Evolutionary conservation across 768 basidiomycete species (phyloP).

Genomic region (Mycena epipterygia): DNA sequence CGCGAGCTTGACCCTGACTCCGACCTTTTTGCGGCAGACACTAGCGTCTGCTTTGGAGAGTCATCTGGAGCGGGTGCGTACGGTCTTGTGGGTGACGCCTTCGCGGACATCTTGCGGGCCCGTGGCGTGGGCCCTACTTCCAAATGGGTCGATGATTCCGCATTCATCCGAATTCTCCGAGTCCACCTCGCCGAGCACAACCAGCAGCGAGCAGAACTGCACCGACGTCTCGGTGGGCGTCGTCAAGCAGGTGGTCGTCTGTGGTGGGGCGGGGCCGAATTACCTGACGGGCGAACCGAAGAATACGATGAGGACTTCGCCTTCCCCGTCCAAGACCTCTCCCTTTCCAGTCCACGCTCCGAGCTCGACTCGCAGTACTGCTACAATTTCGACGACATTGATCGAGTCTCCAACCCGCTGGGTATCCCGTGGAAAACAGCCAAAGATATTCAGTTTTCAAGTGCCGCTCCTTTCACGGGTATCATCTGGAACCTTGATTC

Average conservation of each 20-base stretch:
- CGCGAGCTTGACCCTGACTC: background rate
- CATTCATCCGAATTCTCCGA: slow-evolving; percentile 19
- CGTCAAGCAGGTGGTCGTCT: slow-evolving; percentile 33
- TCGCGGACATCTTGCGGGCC: slow-evolving; percentile 25
- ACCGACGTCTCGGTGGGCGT: background rate
- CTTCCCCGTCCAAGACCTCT: slow-evolving; percentile 35
- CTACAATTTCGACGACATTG: slow-evolving; percentile 42
- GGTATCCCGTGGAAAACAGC: slow-evolving; percentile 38
- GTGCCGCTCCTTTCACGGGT: slow-evolving; percentile 35
- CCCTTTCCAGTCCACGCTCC: slow-evolving; percentile 3
- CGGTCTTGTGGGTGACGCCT: slow-evolving; percentile 29
- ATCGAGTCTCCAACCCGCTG: slow-evolving; percentile 32
- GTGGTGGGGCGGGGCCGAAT: slow-evolving; percentile 36
- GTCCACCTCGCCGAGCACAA: slow-evolving; percentile 21
- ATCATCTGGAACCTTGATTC: slow-evolving; percentile 38
- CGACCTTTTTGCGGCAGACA: slow-evolving; percentile 21
- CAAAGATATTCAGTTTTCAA: slow-evolving; percentile 36
- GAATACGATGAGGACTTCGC: slow-evolving; percentile 40
- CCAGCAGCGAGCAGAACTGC: background rate
- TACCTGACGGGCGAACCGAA: slow-evolving; percentile 28
- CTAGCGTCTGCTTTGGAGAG: slow-evolving; percentile 27
- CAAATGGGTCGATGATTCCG: slow-evolving; percentile 35
- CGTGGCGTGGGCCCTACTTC: slow-evolving; percentile 24
- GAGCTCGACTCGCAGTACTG: background rate
- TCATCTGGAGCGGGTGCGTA: slow-evolving; percentile 25